Evolutionary conservation across 2,329 filamentous ascomycete genomes (phyloP).

Genomic region (Aspergillus pseudonomiae): DNA sequence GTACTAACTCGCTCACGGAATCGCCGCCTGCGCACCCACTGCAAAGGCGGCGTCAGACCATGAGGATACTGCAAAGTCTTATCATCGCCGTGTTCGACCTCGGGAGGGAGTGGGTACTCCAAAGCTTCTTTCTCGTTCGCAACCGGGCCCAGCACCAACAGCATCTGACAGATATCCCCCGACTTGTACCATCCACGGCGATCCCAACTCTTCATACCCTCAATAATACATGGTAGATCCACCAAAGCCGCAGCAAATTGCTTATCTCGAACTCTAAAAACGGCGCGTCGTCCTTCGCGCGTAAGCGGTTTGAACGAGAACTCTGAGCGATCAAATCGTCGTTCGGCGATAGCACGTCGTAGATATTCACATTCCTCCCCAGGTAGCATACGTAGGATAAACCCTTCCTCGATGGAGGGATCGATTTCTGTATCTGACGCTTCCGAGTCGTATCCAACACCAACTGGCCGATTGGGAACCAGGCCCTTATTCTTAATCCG

Average conservation of each 20-base stretch:
- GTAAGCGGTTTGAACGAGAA: constrained; percentile 77
- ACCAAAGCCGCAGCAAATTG: constrained; percentile 78
- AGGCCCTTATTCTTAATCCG: constrained; percentile 70
- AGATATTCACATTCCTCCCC: constrained; percentile 86
- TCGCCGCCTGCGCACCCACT: constrained; percentile 77
- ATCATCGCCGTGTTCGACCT: constrained; percentile 62
- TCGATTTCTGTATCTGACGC: constrained; percentile 87
- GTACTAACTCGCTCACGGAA: constrained; percentile 83
- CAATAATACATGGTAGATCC: constrained; percentile 82
- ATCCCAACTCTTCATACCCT: constrained; percentile 93
- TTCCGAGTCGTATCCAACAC: constrained; percentile 95
- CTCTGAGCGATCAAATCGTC: constrained; percentile 78
- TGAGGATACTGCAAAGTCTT: constrained; percentile 76
- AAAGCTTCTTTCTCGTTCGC: constrained; percentile 67
- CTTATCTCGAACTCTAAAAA: constrained; percentile 69
- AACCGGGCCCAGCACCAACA: constrained; percentile 73
- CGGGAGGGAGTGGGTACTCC: constrained; percentile 68
- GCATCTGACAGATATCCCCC: constrained; percentile 86
- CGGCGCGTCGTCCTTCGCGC: constrained; percentile 70
- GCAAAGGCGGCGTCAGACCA: constrained; percentile 85
- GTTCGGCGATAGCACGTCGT: constrained; percentile 72
- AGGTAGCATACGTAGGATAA: constrained; percentile 84
- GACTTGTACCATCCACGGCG: constrained; percentile 85
- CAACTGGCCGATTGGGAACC: constrained; percentile 69
- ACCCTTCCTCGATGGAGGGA: constrained; percentile 85